Conservation (phyloP, 495 filamentous ascomycete species). For the Penicillium daleae region DNA sequence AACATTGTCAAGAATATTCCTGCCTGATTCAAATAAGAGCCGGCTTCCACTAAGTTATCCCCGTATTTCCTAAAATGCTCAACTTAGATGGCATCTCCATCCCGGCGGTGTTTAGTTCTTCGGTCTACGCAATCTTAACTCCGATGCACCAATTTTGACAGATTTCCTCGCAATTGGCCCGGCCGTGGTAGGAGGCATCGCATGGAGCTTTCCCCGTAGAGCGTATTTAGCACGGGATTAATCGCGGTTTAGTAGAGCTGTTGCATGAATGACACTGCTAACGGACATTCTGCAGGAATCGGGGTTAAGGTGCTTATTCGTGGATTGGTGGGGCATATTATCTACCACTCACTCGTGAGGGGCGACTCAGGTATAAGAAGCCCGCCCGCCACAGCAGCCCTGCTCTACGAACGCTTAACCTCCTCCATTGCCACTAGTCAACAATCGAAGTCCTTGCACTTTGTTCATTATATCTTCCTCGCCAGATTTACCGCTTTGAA, state of each 20-base stretch:
- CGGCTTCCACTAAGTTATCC: background rate
- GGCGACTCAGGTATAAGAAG: constrained; percentile 9
- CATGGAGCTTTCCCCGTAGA: background rate
- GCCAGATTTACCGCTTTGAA: background rate
- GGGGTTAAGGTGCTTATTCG: constrained; percentile 2
- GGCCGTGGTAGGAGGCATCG: no score
- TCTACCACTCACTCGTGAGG: background rate
- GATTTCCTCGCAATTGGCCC: background rate
- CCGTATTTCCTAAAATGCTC: background rate
- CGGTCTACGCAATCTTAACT: constrained; percentile 15
- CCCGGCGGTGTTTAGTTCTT: background rate
- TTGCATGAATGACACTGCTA: background rate
- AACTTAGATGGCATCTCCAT: background rate
- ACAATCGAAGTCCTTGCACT: background rate
- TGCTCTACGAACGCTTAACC: background rate
- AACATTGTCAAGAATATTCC: background rate
- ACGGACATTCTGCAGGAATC: background rate
- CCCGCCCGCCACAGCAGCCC: background rate
- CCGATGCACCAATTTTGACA: constrained; percentile 10
- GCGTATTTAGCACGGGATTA: background rate
- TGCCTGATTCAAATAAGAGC: background rate
- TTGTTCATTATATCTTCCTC: background rate
- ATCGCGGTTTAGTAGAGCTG: background rate
- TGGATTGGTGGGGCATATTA: background rate
- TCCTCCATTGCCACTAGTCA: background rate